Conservation (phyloP, 2,329 filamentous ascomycete genomes). For the Cylindrodendrum hubeiense region DNA sequence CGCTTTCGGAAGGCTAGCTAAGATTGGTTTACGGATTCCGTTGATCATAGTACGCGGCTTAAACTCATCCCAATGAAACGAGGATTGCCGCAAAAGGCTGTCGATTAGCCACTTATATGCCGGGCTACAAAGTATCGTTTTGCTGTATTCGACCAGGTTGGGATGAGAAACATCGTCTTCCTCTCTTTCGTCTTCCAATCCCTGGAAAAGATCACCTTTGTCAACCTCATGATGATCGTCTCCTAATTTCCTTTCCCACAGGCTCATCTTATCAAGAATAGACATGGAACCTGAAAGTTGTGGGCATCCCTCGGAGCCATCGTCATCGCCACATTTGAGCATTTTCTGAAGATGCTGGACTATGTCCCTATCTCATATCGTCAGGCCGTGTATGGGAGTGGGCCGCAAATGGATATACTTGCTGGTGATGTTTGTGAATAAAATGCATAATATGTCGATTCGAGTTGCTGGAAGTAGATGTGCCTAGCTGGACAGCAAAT, state of each 20-base stretch:
- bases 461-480: not conserved
- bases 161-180: not conserved
- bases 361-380: not conserved
- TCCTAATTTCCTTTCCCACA: not conserved
- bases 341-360: not conserved
- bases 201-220: not conserved
- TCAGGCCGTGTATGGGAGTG: not conserved
- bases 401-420: not conserved
- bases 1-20: not conserved
- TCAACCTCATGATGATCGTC: not conserved
- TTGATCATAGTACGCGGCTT: not conserved
- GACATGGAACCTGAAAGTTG: not conserved
- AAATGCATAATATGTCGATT: not conserved
- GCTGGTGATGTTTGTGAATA: conserved; percentile 2
- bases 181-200: not conserved
- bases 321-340: not conserved
- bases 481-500: not conserved
- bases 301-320: not conserved
- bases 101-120: conserved; percentile 7
- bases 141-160: not conserved
- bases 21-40: not conserved
- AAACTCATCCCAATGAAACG: not conserved
- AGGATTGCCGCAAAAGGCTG: not conserved
- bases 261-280: conserved; percentile 3
- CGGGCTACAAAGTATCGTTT: not conserved